phyloP scores from a whole-genome alignment of 2,329 filamentous ascomycete species.

The Aquanectria penicillioides region DNA sequence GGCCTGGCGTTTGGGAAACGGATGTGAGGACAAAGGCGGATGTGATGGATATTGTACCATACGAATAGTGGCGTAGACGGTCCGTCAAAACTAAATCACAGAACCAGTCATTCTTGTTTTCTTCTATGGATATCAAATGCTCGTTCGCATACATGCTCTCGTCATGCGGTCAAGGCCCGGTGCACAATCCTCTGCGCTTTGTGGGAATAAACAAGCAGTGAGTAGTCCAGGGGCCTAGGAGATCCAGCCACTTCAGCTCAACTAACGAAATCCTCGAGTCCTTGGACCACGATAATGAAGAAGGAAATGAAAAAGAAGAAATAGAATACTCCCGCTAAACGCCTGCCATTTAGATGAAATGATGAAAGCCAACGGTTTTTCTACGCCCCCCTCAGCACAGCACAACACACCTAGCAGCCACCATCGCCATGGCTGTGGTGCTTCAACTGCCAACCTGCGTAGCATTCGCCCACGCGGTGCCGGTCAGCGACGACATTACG shows the following conservation, averaged over 20 bases:
- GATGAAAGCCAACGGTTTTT: neutral
- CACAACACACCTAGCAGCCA: neutral
- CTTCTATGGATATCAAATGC: constrained; percentile 16
- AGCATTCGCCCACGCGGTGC: constrained; percentile 13
- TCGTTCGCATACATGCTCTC: no score
- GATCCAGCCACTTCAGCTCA: neutral
- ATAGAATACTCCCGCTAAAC: constrained; percentile 4
- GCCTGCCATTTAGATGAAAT: neutral
- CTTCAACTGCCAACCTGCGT: neutral
- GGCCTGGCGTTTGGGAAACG: constrained; percentile 45
- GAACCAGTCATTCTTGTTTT: constrained; percentile 24
- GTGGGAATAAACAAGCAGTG: no score
- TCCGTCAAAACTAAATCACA: constrained; percentile 25
- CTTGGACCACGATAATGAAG: neutral
- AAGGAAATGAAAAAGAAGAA: neutral
- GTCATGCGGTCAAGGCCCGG: no score
- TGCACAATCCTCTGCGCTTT: no score
- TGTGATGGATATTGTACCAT: constrained; percentile 44
- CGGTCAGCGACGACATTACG: constrained; percentile 20
- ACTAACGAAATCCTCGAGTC: neutral
- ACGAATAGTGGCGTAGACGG: constrained; percentile 41
- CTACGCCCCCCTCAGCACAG: neutral
- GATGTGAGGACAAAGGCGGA: constrained; percentile 30
- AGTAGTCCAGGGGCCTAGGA: neutral
- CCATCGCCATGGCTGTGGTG: neutral